Evolutionary conservation across 257 asterid genomes (phyloP), one percentile per base, ranked within the genome.

Genomic region (Gynochthodes officinalis): DNA sequence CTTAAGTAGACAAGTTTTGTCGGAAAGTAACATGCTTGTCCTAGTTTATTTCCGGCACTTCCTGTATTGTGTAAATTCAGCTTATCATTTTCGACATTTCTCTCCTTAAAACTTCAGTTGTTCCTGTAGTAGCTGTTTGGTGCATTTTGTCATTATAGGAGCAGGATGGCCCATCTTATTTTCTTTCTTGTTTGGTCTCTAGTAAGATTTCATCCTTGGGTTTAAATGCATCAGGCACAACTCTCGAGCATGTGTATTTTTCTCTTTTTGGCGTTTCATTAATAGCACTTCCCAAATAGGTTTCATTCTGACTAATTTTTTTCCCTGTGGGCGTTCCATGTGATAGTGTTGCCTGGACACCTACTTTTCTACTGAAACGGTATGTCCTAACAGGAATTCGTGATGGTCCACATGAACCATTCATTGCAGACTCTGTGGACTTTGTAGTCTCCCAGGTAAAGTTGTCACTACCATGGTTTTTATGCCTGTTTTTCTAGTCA

Each of bases 351-450:
- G 89, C 96, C 75, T 95, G 96, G 98, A 69, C 97, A 74, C 99
- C 99, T 70, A 74, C 97, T 16, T 92, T 95, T 81, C 87, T 95
- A 60, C 88, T 95, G 82, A 90, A 95, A 84, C 90, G 99, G 23
- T 87, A 89, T 75, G 97, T 95, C 79, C 84, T 95, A 64, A 83
- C 81, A 46, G 99, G 99, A 72, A 95, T 95, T 67, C 98, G 88
- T 48, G 93, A 84, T 72, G 97, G 98, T 69, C 98, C 98, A 68
- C 97, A 86, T 74, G 99, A 95, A 81, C 99, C 98, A 67, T 95
- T 95, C 73, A 92, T 95, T 77, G 98, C 99, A 55, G 99, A 95
- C 77, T 92, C 99, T 18, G 96, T 95, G 68, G 99, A 95, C 77
- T 92, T 95, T 78, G 93, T 95, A 48, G 99, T 95, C 85, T 88